Evolutionary conservation across 2,329 filamentous ascomycete genomes (phyloP), one percentile per base, ranked within the genome.

Genomic region (Triangularia verruculosa): DNA sequence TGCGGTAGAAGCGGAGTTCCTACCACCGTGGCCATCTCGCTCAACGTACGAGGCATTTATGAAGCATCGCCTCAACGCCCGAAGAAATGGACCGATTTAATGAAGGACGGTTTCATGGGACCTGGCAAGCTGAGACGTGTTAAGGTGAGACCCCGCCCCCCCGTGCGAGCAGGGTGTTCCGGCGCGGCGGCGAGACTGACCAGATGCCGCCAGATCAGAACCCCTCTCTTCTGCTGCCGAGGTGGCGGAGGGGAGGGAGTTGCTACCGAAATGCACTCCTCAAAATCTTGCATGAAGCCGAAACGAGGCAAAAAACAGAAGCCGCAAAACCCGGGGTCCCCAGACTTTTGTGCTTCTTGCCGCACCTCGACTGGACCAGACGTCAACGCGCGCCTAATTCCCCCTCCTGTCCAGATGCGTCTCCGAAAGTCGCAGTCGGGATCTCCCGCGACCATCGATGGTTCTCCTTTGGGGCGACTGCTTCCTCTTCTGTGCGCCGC

Each of bases 391-490:
- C 39, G 39, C 39, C 39, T 47, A 47, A 20, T 47, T 47, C 20
- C n/a, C 39, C 13, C 15, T 47, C 39, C 7, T 47, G 39, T 47
- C 39, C 39, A 20, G n/a, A 47, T 47, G n/a, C 39, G n/a, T 47
- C 39, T 47, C 39, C 39, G 39, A 47, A 28, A 54, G 51, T 54
- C 51, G 51, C 51, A 54, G 20, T 54, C 51, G 51, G 51, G 51
- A 54, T 54, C 22, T 15, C 22, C 51, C 51, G 51, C 51, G 22
- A 24, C 25, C 25, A 54, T 54, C 51, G 22, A 54, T 54, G 22
- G 22, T 25, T 54, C 51, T 28, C 51, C 24, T 54, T 54, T 54
- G 22, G 25, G 51, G 51, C 20, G 25, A 54, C 12, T 28, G 39
- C 39, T 47, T 47, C 39, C 39, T 11, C n/a, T 47, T 47, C 39